Evolutionary conservation across 2,329 filamentous ascomycete species (phyloP).

Genomic region (Clarireedia homoeocarpa): DNA sequence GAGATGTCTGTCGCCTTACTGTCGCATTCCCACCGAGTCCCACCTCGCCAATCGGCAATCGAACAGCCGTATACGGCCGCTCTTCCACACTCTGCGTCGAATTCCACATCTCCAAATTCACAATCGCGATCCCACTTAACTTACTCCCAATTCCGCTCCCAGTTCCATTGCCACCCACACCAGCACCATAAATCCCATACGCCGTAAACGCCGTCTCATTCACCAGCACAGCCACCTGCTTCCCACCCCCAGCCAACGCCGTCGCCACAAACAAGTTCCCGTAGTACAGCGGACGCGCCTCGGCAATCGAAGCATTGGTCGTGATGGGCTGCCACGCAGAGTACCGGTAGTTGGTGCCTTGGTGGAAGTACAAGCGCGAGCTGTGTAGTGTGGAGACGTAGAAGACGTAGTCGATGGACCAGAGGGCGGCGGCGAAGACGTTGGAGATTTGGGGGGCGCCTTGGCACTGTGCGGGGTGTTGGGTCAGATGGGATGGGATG

Average conservation of each 20-base stretch:
- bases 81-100: conserved; percentile 4
- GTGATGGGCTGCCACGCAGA: neutral
- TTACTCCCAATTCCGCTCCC: too few species aligned
- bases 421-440: conserved; percentile 13
- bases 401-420: conserved; percentile 16
- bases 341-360: conserved; percentile 22
- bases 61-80: conserved; percentile 12
- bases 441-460: conserved; percentile 10
- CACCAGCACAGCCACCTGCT: neutral
- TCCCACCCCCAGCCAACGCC: neutral
- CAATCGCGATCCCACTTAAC: conserved; percentile 2
- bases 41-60: conserved; percentile 3
- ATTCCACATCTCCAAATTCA: conserved; percentile 18
- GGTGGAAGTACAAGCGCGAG: conserved; percentile 14
- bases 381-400: conserved; percentile 10
- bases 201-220: conserved; percentile 6
- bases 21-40: conserved; percentile 1
- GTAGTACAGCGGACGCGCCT: neutral
- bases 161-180: neutral
- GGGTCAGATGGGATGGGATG: too few species aligned
- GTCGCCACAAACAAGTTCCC: neutral
- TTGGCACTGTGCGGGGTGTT: conserved; percentile 1
- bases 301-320: neutral
- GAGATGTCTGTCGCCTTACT: conserved; percentile 11
- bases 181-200: conserved; percentile 18